Base-by-base conservation (phyloP, 2,329 filamentous ascomycete genomes). In the Clonostachys solani region DNA sequence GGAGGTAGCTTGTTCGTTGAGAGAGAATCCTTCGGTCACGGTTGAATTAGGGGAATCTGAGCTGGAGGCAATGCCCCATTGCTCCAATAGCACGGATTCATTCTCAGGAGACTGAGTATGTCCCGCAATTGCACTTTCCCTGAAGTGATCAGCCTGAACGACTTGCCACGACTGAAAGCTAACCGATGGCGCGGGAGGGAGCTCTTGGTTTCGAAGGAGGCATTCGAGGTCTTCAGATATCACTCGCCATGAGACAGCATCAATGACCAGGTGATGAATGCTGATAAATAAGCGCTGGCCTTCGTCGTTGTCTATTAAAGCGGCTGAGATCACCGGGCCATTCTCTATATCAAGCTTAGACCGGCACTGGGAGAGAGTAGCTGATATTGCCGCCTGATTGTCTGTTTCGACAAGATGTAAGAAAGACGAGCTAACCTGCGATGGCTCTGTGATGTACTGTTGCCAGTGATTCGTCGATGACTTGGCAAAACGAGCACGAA, bases 181-280 rank as follows among this genome's bases (percentile, higher is more conserved):
- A 12, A 67, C 65, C 48, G 70, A 16, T 34, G 16, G 46, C 36
- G 49, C 29, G 7, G 67, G 9, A 67, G 43, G 34, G 59, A 50
- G 7, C 52, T 55, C 67, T 67, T 71, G 18, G 54, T 62, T 35
- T 64, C 62, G 51, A 72, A 71, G 1, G 40, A 74, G 53, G 4
- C 67, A 65, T 45, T 75, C 71, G 0, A 74, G 54, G 40, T 74
- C 68, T 43, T 68, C 63, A 1, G 72, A 59, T 2, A 75, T 56
- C 5, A 74, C 58, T 29, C 70, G 59, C 73, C 73, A 76, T 0
- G 71, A 72, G 1, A 75, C 72, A 3, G 75, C 57, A 43, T 75
- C 72, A 29, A 75, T 66, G 5, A 68, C 59, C 0, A 71, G 50
- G 46, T 71, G 67, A 35, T 70, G 66, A 0, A 57, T 57, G 3